Evolutionary conservation across 176 grass and related monocot species (phyloP).

Genomic region (Alopecurus myosuroides): DNA sequence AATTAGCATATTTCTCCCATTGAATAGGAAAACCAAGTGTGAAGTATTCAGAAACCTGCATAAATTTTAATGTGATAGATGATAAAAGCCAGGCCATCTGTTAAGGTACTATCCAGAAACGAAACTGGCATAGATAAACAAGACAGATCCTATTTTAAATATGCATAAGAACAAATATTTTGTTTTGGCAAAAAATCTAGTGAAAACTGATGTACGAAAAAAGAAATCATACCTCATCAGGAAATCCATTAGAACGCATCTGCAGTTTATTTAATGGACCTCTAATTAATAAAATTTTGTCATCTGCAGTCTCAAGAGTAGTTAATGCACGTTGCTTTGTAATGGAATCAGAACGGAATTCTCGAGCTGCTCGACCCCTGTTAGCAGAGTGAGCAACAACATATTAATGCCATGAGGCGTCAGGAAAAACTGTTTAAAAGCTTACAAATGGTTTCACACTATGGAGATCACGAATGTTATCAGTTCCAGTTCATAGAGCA

Average conservation of each 20-base stretch:
- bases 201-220: background rate
- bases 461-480: background rate
- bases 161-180: background rate
- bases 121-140: conserved; percentile 9
- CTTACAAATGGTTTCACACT: background rate
- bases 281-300: background rate
- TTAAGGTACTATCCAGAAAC: conserved; percentile 2
- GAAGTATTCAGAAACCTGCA: conserved; percentile 37
- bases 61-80: conserved; percentile 9
- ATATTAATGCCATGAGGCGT: background rate
- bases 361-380: conserved; percentile 6
- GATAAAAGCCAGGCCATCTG: background rate
- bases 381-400: background rate
- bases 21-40: background rate
- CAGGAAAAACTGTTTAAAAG: background rate
- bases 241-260: conserved; percentile 21
- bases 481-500: background rate
- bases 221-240: conserved; percentile 6
- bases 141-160: background rate
- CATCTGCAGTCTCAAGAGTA: conserved; percentile 13
- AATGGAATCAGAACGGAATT: conserved; percentile 14
- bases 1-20: conserved; percentile 16
- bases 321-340: background rate
- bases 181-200: background rate
- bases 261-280: background rate